phyloP scores from a whole-genome alignment of 2,329 filamentous ascomycete species.

The Curvularia spicifera region DNA sequence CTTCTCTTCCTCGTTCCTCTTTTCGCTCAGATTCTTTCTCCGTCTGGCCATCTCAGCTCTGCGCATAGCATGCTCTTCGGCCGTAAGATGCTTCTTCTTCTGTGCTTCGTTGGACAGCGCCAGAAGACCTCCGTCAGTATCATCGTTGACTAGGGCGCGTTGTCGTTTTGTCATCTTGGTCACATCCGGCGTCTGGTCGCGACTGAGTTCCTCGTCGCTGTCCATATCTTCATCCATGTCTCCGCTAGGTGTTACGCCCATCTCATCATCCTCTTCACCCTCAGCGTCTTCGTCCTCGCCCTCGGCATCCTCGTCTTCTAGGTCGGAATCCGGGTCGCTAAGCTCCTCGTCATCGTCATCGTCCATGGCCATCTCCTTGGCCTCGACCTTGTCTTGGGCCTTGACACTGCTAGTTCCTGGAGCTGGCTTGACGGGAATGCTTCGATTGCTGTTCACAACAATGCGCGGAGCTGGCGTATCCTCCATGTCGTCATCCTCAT shows the following conservation, averaged over 20 bases:
- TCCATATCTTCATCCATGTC: conserved; percentile 53
- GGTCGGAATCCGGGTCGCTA: conserved; percentile 49
- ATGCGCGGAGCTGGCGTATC: conserved; percentile 40
- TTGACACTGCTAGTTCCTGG: conserved; percentile 43
- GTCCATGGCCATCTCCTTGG: conserved; percentile 58
- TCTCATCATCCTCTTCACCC: conserved; percentile 51
- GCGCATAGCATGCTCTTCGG: conserved; percentile 75
- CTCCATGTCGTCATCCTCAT: conserved; percentile 49
- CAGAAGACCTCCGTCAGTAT: conserved; percentile 55
- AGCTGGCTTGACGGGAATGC: conserved; percentile 45
- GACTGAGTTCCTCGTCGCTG: conserved; percentile 62
- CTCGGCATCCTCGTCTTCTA: conserved; percentile 56
- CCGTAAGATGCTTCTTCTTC: conserved; percentile 74
- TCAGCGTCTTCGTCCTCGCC: conserved; percentile 54
- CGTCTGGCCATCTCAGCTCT: conserved; percentile 76
- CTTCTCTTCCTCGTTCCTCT: conserved; percentile 81
- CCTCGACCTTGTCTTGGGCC: conserved; percentile 54
- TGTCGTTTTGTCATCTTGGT: conserved; percentile 73
- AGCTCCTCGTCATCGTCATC: conserved; percentile 56
- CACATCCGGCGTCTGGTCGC: conserved; percentile 66
- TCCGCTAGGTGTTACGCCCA: conserved; percentile 43
- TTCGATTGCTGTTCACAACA: conserved; percentile 31
- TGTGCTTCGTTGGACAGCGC: conserved; percentile 70
- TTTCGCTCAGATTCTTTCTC: conserved; percentile 75
- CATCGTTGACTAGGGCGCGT: conserved; percentile 63